A percentile compares a stretch with the other conserved stretches of the same genome.
These are phyloP conservation scores for Microsporum ferrugineum DNA, from an alignment of 2,329 filamentous ascomycete species.

Conservation along the genomic window DNA sequence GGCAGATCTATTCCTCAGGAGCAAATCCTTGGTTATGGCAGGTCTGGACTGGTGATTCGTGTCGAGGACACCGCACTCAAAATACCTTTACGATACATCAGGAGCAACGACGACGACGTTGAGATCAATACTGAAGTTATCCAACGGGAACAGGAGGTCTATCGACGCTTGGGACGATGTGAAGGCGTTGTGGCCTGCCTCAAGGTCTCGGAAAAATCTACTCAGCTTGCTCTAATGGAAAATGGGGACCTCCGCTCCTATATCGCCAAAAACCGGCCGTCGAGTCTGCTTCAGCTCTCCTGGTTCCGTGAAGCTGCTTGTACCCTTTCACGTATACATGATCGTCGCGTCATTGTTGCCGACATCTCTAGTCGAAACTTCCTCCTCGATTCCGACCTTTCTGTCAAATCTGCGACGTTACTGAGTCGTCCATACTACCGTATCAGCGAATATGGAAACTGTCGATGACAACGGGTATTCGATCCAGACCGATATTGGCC, in stretches of 20 bases:
- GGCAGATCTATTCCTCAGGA: slow-evolving; percentile 1
- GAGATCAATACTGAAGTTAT: slow-evolving; percentile 2
- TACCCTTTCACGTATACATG: slow-evolving; percentile 5
- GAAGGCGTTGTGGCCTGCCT: slow-evolving; percentile 8
- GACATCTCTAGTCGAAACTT: slow-evolving; percentile 17
- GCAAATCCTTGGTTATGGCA: slow-evolving; percentile 8
- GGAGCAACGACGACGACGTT: slow-evolving; percentile 5
- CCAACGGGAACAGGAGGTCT: slow-evolving; percentile 7
- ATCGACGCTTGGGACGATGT: slow-evolving; percentile 4
- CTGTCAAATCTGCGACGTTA: slow-evolving; percentile 3
- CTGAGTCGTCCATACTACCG: not conserved
- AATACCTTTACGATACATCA: slow-evolving; percentile 5
- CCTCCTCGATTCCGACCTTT: slow-evolving; percentile 17
- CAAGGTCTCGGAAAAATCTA: not conserved
- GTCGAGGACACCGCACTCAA: slow-evolving; percentile 5
- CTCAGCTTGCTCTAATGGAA: slow-evolving; percentile 15
- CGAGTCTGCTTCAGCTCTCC: slow-evolving; percentile 16
- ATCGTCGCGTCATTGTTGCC: not conserved
- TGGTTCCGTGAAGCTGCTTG: slow-evolving; percentile 14
- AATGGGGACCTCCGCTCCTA: slow-evolving; percentile 21
- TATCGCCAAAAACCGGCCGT: slow-evolving; percentile 13
- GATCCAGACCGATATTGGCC: slow-evolving; percentile 22
- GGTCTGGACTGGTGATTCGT: slow-evolving; percentile 8
- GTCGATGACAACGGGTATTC: slow-evolving; percentile 21
- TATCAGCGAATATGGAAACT: slow-evolving; percentile 18